Conservation (phyloP, 257 asterid genomes). For the Nicotiana noctiflora region DNA sequence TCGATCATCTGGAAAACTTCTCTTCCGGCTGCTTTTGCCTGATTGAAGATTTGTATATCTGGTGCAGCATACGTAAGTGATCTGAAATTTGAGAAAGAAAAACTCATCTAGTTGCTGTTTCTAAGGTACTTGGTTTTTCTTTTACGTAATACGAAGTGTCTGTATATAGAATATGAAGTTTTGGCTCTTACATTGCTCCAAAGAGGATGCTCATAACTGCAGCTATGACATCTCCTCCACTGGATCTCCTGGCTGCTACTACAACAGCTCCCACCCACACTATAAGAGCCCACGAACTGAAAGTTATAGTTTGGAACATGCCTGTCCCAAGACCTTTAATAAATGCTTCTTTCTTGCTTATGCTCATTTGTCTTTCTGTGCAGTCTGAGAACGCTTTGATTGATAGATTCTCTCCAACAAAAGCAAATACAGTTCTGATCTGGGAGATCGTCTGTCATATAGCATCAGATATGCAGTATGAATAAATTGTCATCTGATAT, state of each 20-base stretch:
- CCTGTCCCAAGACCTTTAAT: conserved; percentile 80
- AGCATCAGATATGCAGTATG: conserved; percentile 11
- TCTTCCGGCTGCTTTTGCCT: conserved; percentile 82
- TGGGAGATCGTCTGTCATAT: conserved; percentile 63
- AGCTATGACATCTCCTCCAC: conserved; percentile 76
- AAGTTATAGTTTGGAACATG: conserved; percentile 69
- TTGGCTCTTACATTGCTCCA: conserved; percentile 72
- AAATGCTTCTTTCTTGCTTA: conserved; percentile 56
- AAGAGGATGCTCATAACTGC: conserved; percentile 89
- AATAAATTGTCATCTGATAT: background rate
- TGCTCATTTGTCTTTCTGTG: conserved; percentile 40
- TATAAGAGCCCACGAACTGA: conserved; percentile 78
- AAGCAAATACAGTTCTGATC: conserved; percentile 76
- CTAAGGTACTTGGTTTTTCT: background rate
- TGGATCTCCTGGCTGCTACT: conserved; percentile 51
- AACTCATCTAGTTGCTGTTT: background rate
- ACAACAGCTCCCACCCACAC: conserved; percentile 81
- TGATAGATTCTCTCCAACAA: conserved; percentile 68
- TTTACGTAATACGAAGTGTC: background rate
- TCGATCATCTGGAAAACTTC: conserved; percentile 64
- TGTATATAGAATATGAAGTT: background rate
- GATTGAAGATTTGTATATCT: conserved; percentile 78
- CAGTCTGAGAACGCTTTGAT: conserved; percentile 47
- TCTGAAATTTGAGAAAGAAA: conserved; percentile 33
- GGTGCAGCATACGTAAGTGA: conserved; percentile 88